Evolutionary conservation across 2,329 filamentous ascomycete genomes (phyloP).

Genomic region (Cucurbitaria berberidis): DNA sequence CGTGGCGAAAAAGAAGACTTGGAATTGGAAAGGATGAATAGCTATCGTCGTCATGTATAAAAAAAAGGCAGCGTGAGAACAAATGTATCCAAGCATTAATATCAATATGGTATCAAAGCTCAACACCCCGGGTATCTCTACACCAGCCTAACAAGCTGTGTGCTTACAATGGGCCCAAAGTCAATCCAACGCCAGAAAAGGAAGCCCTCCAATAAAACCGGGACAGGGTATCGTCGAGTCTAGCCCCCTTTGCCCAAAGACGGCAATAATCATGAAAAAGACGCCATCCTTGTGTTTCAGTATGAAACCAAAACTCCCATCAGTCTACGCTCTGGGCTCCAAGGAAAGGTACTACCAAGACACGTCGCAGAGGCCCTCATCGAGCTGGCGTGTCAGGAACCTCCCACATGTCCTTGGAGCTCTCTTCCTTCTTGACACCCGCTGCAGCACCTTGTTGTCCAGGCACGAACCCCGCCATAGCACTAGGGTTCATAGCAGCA

Average conservation of each 20-base stretch:
- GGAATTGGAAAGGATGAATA: too few relatives aligned
- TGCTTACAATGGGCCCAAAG: too few relatives aligned
- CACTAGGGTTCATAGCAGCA: conserved; percentile 28
- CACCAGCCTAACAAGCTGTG: background rate
- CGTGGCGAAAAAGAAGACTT: background rate
- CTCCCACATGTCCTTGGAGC: conserved; percentile 50
- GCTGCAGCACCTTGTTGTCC: conserved; percentile 5
- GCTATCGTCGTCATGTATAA: too few relatives aligned
- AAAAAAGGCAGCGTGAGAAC: too few relatives aligned
- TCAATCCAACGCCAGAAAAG: conserved; percentile 2
- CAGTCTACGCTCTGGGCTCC: too few relatives aligned
- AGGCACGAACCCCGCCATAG: background rate
- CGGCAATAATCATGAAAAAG: background rate
- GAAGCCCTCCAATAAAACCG: background rate
- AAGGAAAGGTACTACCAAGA: background rate
- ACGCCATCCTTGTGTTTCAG: background rate
- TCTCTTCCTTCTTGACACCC: conserved; percentile 10
- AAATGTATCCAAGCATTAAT: too few relatives aligned
- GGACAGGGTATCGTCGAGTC: conserved; percentile 1
- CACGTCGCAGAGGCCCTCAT: conserved; percentile 7
- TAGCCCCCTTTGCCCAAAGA: background rate
- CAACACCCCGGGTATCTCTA: conserved; percentile 1
- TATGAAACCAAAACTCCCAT: background rate
- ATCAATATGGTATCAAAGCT: too few relatives aligned
- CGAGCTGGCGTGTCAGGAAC: conserved; percentile 53